Conservation (phyloP, 2,329 filamentous ascomycete species). For the Elsinoe necatrix region DNA sequence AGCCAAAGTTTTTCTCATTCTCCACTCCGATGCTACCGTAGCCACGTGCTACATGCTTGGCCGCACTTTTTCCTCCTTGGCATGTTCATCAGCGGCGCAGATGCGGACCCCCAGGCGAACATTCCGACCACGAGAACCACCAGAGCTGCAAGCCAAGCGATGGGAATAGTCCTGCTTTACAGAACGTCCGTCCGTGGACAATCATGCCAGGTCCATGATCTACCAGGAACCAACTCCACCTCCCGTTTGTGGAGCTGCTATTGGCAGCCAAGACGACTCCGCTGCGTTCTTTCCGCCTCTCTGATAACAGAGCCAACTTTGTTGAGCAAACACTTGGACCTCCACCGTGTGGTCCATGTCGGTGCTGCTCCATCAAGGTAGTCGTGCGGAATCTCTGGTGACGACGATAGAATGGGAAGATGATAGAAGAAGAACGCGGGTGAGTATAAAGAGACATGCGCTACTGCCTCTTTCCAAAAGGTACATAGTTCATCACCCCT, state of each 20-base stretch:
- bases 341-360: neutral
- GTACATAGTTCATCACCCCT: neutral
- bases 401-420: neutral
- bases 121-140: neutral
- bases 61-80: constrained; percentile 2
- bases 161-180: neutral
- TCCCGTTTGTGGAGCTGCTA: constrained; percentile 5
- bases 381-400: neutral
- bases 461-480: neutral
- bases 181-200: neutral
- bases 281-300: constrained; percentile 12
- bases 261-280: constrained; percentile 9
- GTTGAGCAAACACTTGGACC: constrained; percentile 6
- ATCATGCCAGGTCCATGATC: constrained; percentile 10
- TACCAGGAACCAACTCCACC: constrained; percentile 14
- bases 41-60: constrained; percentile 2
- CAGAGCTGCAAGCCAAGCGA: constrained; percentile 2
- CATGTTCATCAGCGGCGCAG: constrained; percentile 9
- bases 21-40: constrained; percentile 5
- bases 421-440: neutral
- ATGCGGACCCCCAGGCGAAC: neutral
- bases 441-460: neutral
- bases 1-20: constrained; percentile 2
- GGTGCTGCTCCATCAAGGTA: constrained; percentile 13
- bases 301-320: neutral